These are phyloP conservation scores for Hibiscus trionum DNA, from an alignment of 345 rosid genomes.

Conservation along the genomic window DNA sequence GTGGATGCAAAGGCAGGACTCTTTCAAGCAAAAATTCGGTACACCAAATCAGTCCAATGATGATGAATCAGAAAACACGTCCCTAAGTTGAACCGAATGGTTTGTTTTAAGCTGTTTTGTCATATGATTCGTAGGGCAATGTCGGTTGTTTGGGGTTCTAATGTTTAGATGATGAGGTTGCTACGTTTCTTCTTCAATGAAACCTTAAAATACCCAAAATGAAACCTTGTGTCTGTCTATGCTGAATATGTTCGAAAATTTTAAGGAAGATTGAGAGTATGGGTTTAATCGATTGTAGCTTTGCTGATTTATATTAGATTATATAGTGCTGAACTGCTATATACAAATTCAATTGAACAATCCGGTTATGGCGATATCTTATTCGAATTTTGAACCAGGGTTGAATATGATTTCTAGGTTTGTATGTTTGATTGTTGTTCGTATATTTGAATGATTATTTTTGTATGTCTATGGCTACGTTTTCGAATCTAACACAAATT, in stretches of 20 bases:
- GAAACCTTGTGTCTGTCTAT: no score
- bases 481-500: no score
- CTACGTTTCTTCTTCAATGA: neutral
- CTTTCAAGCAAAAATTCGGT: constrained; percentile 70
- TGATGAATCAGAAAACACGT: constrained; percentile 16
- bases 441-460: no score
- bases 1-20: constrained; percentile 85
- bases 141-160: neutral
- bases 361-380: no score
- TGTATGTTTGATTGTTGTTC: no score
- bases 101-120: neutral
- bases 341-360: no score
- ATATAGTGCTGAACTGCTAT: no score
- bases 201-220: neutral
- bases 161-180: neutral
- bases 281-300: neutral
- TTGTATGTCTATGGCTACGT: no score
- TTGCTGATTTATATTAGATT: neutral
- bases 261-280: neutral
- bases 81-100: neutral
- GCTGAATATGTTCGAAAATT: neutral
- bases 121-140: neutral
- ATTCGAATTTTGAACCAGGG: no score
- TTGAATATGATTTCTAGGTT: no score
- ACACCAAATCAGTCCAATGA: constrained; percentile 15